A percentile compares a stretch with the other conserved stretches of the same genome.
Evolutionary conservation across 139 green algal genomes (phyloP).

Genomic region (Tetraselmis chui): DNA sequence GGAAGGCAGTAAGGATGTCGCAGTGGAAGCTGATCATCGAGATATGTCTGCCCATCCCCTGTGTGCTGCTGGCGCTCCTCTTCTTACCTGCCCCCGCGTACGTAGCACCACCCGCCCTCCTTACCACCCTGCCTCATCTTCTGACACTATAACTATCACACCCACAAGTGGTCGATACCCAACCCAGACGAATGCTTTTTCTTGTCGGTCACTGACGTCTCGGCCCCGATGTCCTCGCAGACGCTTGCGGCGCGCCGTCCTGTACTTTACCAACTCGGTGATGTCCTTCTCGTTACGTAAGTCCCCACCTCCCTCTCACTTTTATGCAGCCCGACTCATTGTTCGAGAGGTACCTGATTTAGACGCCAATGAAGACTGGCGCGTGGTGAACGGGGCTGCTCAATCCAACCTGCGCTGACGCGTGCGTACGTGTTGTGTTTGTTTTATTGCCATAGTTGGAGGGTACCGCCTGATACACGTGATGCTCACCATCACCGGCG

Average conservation of each 20-base stretch:
- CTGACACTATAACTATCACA: no score
- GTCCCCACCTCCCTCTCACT: no score
- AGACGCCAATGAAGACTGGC: no score
- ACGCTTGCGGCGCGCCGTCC: neutral
- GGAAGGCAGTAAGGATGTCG: neutral
- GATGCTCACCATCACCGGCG: slow-evolving; percentile 37
- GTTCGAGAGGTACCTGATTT: no score
- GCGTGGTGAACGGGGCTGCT: no score
- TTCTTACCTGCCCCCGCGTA: slow-evolving; percentile 2
- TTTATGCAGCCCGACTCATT: no score
- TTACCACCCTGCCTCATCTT: no score
- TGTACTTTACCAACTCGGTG: neutral
- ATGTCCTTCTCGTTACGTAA: neutral
- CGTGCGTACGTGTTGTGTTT: no score
- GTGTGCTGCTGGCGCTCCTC: slow-evolving; percentile 17
- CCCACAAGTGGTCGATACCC: no score
- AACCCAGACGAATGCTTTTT: no score
- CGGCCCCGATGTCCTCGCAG: neutral
- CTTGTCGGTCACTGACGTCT: no score
- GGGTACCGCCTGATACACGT: slow-evolving; percentile 40
- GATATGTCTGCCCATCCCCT: slow-evolving; percentile 19
- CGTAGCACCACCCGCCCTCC: neutral
- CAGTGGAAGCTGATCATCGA: slow-evolving; percentile 6
- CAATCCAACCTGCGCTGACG: no score
- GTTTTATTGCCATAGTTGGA: neutral